Base-by-base conservation (phyloP, 2,329 filamentous ascomycete species). In the Didymella glomerata region DNA sequence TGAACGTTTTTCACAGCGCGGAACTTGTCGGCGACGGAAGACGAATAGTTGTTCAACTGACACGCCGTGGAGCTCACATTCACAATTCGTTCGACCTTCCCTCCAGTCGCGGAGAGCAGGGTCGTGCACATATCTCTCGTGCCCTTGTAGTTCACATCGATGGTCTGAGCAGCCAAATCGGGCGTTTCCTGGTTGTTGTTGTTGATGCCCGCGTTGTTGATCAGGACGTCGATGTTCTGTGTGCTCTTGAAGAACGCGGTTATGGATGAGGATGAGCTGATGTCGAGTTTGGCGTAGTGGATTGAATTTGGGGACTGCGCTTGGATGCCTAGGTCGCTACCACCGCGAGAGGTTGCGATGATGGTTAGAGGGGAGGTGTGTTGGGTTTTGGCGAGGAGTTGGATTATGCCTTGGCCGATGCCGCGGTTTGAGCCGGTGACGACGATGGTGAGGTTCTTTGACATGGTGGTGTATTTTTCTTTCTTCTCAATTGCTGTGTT, bases 351-450 rank as follows among this genome's bases (percentile, higher is more conserved):
- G 6, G 68, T 68, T 20, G 68, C 68, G 16, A 68, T 64, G 25
- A 70, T 67, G 7, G 20, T 56, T 8, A 68, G 24, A 0, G 66
- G 66, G 7, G 44, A 59, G 8, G 51, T 24, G 36, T 61, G 54
- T 18, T 63, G 41, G 9, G 60, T 65, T 60, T 51, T 47, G 16
- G 65, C 65, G 9, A 70, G 66, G 24, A 68, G 58, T n/a, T 60
- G 56, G 44, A 61, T 40, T 32, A 68, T 70, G 55, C 65, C 66
- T 44, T 63, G 66, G n/a, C 68, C 68, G 18, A 69, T 54, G 13
- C 68, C 67, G 13, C 68, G 63, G 34, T 65, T 70, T 4, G 66
- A 48, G 25, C 66, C 68, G 11, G 68, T 70, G n/a, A 70, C 67
- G 28, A 70, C 62, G 34, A 70, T 49, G 30, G 57, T 61, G 6